phyloP scores from a whole-genome alignment of 768 basidiomycete genomes.

The Leccinum disarticulatum region DNA sequence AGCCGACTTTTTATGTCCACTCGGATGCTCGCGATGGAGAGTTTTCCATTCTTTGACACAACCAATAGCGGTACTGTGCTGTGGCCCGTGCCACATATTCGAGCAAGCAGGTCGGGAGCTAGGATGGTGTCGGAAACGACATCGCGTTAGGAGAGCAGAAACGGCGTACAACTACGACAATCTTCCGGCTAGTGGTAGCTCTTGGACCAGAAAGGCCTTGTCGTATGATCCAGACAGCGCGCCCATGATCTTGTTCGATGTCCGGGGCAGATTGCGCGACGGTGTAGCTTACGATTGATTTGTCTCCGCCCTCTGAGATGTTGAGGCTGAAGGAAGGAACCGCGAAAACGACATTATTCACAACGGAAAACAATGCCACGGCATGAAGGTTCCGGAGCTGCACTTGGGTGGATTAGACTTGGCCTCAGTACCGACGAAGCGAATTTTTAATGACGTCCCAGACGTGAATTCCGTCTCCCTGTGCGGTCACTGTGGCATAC shows the following conservation, averaged over 20 bases:
- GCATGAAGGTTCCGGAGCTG: conserved; percentile 67
- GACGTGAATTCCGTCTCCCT: conserved; percentile 74
- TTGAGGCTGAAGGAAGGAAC: conserved; percentile 53
- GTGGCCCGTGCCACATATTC: conserved; percentile 35
- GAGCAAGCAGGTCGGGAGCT: conserved; percentile 48
- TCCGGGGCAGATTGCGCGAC: conserved; percentile 51
- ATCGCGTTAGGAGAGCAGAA: conserved; percentile 4
- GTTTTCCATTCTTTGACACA: conserved; percentile 34
- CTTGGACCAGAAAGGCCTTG: conserved; percentile 45
- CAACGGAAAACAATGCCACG: conserved; percentile 65
- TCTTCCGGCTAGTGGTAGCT: conserved; percentile 39
- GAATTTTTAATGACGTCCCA: conserved; percentile 54
- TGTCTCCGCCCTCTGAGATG: conserved; percentile 33
- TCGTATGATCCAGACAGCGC: conserved; percentile 63
- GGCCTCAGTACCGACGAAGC: background rate
- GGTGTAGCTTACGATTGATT: conserved; percentile 53
- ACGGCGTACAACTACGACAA: conserved; percentile 43
- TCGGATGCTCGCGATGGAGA: conserved; percentile 33
- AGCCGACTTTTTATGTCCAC: conserved; percentile 27
- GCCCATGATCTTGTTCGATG: conserved; percentile 40
- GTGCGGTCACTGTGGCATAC: conserved; percentile 63
- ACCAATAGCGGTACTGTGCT: conserved; percentile 31
- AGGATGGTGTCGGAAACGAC: conserved; percentile 7
- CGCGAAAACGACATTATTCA: conserved; percentile 61
- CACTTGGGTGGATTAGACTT: conserved; percentile 11